Evolutionary conservation across 2,329 filamentous ascomycete species (phyloP), one percentile per base, ranked within the genome.

Genomic region (Talaromyces sp.): DNA sequence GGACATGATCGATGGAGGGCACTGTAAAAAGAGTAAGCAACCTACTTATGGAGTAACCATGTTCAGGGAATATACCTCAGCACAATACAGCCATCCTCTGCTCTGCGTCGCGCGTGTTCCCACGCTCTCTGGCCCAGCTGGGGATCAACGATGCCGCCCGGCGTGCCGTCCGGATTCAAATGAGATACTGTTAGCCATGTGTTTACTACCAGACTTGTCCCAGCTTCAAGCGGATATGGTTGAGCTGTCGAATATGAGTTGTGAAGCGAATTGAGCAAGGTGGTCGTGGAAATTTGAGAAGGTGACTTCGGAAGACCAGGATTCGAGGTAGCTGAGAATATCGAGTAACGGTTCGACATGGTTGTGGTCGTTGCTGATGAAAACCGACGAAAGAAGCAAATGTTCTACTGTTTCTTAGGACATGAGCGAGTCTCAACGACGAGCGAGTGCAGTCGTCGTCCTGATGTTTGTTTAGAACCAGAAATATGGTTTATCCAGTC

Each of bases 61-160:
- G 29, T 31, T 25, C 38, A 19, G n/a, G 19, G 5, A 61, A 79
- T 88, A 71, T 84, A 96, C 92, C 91, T 91, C 70, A 99, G 80
- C 63, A 98, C 84, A 69, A 99, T 91, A 75, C 93, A 97, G 17
- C 92, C 93, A 80, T 99, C 95, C 77, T 99, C 95, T 49, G 95
- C 95, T 81, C 95, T 88, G 68, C 95, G 88, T 70, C 94, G 87
- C 65, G 95, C 94, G 82, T 99, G 95, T 80, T 99, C 95, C 94
- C 95, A 99, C 2, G 93, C 93, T 75, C 92, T 88, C 61, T 87
- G 84, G 17, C 91, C 91, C 60, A 99, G 80, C 25, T 90, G 86
- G 49, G 86, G 80, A 78, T 99, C 95, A 49, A 98, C 87, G 7
- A 91, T 93, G 63, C 91, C 91, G 61, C 91, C 91, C 56, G 84